A percentile compares a stretch with the other conserved stretches of the same genome.
Evolutionary conservation across 1,284 basidiomycete genomes (phyloP).

Genomic region (Rhodotorula sp.): DNA sequence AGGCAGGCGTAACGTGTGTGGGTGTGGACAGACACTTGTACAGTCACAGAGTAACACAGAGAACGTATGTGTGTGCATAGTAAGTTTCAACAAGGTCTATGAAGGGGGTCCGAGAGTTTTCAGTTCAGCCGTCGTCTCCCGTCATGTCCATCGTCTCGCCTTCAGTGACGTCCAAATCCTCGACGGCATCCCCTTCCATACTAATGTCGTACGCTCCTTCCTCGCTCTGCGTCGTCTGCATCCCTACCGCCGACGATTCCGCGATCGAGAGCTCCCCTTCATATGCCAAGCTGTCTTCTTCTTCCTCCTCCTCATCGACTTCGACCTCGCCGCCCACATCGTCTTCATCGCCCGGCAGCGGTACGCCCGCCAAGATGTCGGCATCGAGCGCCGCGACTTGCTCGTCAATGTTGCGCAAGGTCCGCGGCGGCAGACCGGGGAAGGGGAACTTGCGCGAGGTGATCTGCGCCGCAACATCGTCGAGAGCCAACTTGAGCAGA

Average conservation of each 20-base stretch:
- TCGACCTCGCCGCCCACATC: neutral
- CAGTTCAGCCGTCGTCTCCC: slow-evolving; percentile 4
- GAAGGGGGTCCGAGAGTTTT: too few relatives aligned
- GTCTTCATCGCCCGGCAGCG: neutral
- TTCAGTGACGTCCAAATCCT: slow-evolving; percentile 11
- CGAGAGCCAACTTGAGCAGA: slow-evolving; percentile 75
- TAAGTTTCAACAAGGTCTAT: too few relatives aligned
- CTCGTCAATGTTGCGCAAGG: slow-evolving; percentile 46
- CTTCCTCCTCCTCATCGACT: neutral
- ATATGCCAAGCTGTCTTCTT: neutral
- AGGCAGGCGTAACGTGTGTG: slow-evolving; percentile 5
- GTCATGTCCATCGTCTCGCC: slow-evolving; percentile 39
- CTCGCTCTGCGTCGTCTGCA: slow-evolving; percentile 1
- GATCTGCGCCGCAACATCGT: slow-evolving; percentile 23
- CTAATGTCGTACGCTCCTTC: slow-evolving; percentile 15
- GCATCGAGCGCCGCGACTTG: slow-evolving; percentile 41
- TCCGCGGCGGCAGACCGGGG: slow-evolving; percentile 43
- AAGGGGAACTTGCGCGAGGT: slow-evolving; percentile 21
- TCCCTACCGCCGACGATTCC: neutral
- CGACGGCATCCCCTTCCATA: neutral
- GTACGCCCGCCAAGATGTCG: slow-evolving; percentile 8
- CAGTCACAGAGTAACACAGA: too few relatives aligned
- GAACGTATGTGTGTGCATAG: too few relatives aligned
- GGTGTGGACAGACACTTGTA: too few relatives aligned
- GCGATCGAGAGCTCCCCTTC: slow-evolving; percentile 4